These are phyloP conservation scores for Lactarius pseudohatsudake DNA, from an alignment of 768 basidiomycete genomes.

Conservation along the genomic window DNA sequence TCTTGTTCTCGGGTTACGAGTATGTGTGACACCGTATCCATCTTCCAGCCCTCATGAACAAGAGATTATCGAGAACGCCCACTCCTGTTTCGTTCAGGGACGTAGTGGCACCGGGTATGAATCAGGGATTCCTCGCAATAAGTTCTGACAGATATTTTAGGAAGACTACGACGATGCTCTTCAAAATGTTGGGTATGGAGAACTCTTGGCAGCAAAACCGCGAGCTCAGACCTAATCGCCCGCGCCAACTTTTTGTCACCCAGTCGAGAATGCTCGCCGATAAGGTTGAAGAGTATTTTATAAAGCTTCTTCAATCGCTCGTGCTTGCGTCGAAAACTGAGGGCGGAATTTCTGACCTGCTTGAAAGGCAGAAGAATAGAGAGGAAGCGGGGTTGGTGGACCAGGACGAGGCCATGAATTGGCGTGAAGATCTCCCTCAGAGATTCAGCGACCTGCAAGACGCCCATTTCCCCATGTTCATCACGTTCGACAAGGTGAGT, in stretches of 20 bases:
- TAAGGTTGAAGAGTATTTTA: conserved; percentile 70
- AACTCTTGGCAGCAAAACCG: conserved; percentile 45
- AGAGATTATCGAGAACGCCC: conserved; percentile 25
- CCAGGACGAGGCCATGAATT: conserved; percentile 45
- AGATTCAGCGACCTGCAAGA: conserved; percentile 58
- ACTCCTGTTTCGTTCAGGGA: conserved; percentile 34
- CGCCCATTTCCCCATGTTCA: conserved; percentile 66
- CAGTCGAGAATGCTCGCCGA: conserved; percentile 63
- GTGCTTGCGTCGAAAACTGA: conserved; percentile 39
- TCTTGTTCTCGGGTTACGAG: background rate
- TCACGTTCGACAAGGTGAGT: conserved; percentile 60
- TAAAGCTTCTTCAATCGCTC: conserved; percentile 50
- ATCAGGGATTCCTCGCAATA: background rate
- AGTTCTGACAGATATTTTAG: conserved; percentile 37
- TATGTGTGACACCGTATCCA: no score
- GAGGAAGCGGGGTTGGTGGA: conserved; percentile 39
- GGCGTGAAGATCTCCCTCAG: conserved; percentile 48
- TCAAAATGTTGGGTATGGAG: conserved; percentile 72
- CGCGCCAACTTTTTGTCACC: conserved; percentile 72
- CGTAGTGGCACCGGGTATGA: conserved; percentile 71
- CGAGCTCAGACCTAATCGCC: conserved; percentile 41
- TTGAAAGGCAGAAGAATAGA: conserved; percentile 27
- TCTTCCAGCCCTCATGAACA: conserved; percentile 26
- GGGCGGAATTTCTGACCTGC: conserved; percentile 39
- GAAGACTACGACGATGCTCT: conserved; percentile 76